phyloP scores from a whole-genome alignment of 805 yeast species.

The Naumovozyma baii region DNA sequence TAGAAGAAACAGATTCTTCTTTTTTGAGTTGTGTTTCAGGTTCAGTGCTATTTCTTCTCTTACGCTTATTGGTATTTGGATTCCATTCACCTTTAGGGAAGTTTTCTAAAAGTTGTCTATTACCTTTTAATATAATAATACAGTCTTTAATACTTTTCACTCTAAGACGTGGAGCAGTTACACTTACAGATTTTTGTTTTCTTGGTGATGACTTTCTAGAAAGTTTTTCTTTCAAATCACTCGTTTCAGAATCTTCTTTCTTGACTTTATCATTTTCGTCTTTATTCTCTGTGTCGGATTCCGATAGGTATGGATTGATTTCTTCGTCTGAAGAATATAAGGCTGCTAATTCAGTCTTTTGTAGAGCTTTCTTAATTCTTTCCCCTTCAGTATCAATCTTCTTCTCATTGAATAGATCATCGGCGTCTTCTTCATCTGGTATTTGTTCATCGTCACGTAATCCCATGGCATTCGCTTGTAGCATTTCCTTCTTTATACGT shows the following conservation, averaged over 20 bases:
- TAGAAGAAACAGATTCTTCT: background rate
- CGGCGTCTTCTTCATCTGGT: slow-evolving; percentile 55
- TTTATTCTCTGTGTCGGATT: slow-evolving; percentile 54
- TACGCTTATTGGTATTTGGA: slow-evolving; percentile 41
- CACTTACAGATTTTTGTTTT: slow-evolving; percentile 10
- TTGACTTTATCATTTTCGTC: slow-evolving; percentile 35
- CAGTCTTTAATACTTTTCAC: slow-evolving; percentile 44
- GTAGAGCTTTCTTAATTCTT: slow-evolving; percentile 71
- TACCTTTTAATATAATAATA: slow-evolving; percentile 54
- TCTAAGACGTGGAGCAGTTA: slow-evolving; percentile 23
- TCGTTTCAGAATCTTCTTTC: slow-evolving; percentile 33
- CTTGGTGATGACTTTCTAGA: slow-evolving; percentile 21
- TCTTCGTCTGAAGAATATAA: slow-evolving; percentile 74
- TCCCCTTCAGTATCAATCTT: slow-evolving; percentile 87
- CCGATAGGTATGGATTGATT: slow-evolving; percentile 69
- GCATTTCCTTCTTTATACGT: slow-evolving; percentile 76
- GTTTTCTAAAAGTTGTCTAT: slow-evolving; percentile 45
- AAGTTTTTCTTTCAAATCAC: slow-evolving; percentile 25
- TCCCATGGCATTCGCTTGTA: slow-evolving; percentile 65
- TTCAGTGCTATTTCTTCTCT: slow-evolving; percentile 11
- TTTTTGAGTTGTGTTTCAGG: slow-evolving; percentile 1
- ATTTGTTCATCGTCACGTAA: slow-evolving; percentile 49
- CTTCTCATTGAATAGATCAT: slow-evolving; percentile 64
- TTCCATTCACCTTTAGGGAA: slow-evolving; percentile 85
- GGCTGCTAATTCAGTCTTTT: slow-evolving; percentile 76